Base-by-base conservation (phyloP, 768 basidiomycete species). In the Chalciporus piperatus region DNA sequence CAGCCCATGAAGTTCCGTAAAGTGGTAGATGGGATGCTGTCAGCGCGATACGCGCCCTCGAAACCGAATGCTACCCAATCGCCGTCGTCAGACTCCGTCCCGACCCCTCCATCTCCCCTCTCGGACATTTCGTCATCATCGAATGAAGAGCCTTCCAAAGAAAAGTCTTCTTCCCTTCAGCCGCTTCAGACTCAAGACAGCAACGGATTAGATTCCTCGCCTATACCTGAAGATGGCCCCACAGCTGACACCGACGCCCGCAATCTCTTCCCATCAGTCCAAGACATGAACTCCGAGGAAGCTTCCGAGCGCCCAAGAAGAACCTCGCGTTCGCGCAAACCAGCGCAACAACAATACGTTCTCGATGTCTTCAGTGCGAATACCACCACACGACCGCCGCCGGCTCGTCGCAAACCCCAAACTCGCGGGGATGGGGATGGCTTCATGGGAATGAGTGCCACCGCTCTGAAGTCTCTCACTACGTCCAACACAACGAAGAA, bases 401-500 rank as follows among this genome's bases (percentile, higher is more conserved):
- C 62, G 55, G 61, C 75, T 40, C 78, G 84, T 43, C 78, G 83
- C 32, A 83, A 74, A 62, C 52, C 62, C 52, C 66, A 64, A 27
- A 46, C 61, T 40, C 66, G 69, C 17, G 56, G 61, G 14, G 70
- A 75, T 32, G 72, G 71, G 5, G 70, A 73, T 44, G 67, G 69
- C 17, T 86, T 87, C 64, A 74, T 77, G 46, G 81, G 84, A 28
- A 84, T 91, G 83, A 85, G 78, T 47, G 79, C 83, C 17, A 75
- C 80, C 1, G 84, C 87, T 8, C 70, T 92, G 51, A 85, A 81
- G 62, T 76, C 83, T 33, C 75, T 92, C 48, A 92, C 89, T 10
- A 75, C 74, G 14, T 77, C 80, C 37, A 92, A 92, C 65, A 92
- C 89, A 1, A 67, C 73, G 44, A 80, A 71, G 64, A 92, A 92